A percentile compares a stretch with the other conserved stretches of the same genome.
phyloP scores from a whole-genome alignment of 257 asterid species.

The Voacanga thouarsii region DNA sequence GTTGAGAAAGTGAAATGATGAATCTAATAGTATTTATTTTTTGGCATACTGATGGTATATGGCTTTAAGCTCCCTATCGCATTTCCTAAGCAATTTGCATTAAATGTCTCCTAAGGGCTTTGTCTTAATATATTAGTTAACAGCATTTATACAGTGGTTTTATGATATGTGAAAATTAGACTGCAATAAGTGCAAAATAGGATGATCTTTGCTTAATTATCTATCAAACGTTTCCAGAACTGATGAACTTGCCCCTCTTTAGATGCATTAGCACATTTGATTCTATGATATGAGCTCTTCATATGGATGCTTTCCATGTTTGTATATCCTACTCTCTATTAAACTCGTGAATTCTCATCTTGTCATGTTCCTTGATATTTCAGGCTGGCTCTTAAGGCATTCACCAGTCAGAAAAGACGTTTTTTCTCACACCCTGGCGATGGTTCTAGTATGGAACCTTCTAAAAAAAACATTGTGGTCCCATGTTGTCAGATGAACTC shows the following conservation, averaged over 20 bases:
- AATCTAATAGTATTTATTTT: not conserved
- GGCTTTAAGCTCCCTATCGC: not conserved
- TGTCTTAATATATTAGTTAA: not conserved
- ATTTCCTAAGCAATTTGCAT: not conserved
- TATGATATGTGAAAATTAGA: not conserved
- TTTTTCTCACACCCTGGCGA: constrained; percentile 82
- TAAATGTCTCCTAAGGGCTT: not conserved
- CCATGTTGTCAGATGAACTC: constrained; percentile 43
- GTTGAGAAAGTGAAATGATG: not conserved
- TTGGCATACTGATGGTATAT: not conserved
- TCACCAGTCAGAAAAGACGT: constrained; percentile 78
- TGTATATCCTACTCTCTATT: not conserved
- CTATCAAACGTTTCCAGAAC: not conserved
- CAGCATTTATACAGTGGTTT: not conserved
- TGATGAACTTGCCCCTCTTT: not conserved
- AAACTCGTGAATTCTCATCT: not conserved
- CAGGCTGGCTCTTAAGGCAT: constrained; percentile 96
- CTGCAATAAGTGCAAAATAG: not conserved
- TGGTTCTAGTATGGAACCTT: constrained; percentile 49
- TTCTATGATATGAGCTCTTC: not conserved
- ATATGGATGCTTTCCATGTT: constrained; percentile 2
- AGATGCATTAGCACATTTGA: not conserved
- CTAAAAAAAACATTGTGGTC: constrained; percentile 55
- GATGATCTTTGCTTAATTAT: not conserved
- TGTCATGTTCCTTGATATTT: not conserved